A percentile compares a stretch with the other conserved stretches of the same genome.
Conservation (phyloP, 169 alveolate species). For the Condylostoma magnum region DNA sequence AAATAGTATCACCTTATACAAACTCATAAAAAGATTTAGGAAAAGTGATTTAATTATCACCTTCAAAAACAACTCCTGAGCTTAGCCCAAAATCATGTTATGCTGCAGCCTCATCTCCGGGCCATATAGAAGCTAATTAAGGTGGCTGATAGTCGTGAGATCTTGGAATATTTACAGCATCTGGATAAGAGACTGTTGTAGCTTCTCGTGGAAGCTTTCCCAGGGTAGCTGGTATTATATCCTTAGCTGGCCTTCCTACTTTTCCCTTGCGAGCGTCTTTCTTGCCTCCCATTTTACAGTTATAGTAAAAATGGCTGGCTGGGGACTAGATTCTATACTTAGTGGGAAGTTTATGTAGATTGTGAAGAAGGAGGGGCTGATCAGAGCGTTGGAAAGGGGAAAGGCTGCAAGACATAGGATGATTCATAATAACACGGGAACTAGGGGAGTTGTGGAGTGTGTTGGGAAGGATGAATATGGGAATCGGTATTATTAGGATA, state of each 20-base stretch:
- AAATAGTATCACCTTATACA: not conserved
- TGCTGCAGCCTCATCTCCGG: slow-evolving; percentile 66
- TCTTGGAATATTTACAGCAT: slow-evolving; percentile 33
- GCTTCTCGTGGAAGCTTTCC: slow-evolving; percentile 66
- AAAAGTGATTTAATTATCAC: not conserved
- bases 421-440: not conserved
- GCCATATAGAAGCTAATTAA: slow-evolving; percentile 58
- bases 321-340: slow-evolving; percentile 20
- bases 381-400: slow-evolving; percentile 30
- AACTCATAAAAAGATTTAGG: slow-evolving; percentile 34
- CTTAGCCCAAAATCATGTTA: slow-evolving; percentile 36
- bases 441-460: slow-evolving; percentile 6
- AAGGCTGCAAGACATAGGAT: not conserved
- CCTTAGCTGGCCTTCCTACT: slow-evolving; percentile 56
- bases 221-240: slow-evolving; percentile 59
- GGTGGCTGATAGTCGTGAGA: slow-evolving; percentile 39
- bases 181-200: slow-evolving; percentile 36
- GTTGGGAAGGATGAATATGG: slow-evolving; percentile 32
- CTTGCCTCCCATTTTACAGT: slow-evolving; percentile 37
- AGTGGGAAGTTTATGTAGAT: slow-evolving; percentile 4
- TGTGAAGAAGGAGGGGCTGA: slow-evolving; percentile 22
- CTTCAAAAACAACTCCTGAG: slow-evolving; percentile 27
- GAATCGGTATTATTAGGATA: slow-evolving; percentile 30
- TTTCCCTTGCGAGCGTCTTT: slow-evolving; percentile 45
- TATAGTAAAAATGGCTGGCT: slow-evolving; percentile 25